A percentile compares a stretch with the other conserved stretches of the same genome.
Conservation (phyloP, 441 rosid genomes). For the Corymbia calophylla region DNA sequence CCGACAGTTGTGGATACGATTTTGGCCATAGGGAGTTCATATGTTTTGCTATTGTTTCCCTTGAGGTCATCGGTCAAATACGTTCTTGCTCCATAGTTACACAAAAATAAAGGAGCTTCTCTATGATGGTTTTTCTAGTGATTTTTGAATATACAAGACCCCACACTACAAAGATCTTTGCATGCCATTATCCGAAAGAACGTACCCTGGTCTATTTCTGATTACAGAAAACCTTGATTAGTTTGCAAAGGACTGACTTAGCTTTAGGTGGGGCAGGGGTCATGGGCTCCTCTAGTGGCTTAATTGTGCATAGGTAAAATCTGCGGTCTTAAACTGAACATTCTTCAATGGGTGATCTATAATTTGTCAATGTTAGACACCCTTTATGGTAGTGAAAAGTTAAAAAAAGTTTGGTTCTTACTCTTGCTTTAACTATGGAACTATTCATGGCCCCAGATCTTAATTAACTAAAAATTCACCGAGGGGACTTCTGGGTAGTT, state of each 20-base stretch:
- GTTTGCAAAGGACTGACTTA: not conserved
- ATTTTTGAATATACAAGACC: not conserved
- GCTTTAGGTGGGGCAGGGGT: not conserved
- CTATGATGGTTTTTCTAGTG: not conserved
- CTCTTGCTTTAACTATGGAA: not conserved
- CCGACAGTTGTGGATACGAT: not conserved
- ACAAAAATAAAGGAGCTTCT: not conserved
- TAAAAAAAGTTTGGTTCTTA: not conserved
- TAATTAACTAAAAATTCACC: not conserved
- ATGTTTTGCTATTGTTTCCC: not conserved
- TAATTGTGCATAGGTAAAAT: no score
- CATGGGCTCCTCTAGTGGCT: no score
- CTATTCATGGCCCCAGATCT: not conserved
- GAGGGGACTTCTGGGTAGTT: not conserved
- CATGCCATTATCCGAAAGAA: not conserved
- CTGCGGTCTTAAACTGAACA: no score
- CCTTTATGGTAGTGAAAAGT: no score
- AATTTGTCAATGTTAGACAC: no score
- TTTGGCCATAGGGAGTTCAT: not conserved
- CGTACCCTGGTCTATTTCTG: not conserved
- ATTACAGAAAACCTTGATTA: not conserved
- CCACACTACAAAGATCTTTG: not conserved
- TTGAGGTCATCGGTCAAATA: not conserved
- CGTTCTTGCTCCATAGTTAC: not conserved
- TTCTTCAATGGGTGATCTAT: no score